Evolutionary conservation across 257 asterid species (phyloP), one percentile per base, ranked within the genome.

Genomic region (Lycium barbarum): DNA sequence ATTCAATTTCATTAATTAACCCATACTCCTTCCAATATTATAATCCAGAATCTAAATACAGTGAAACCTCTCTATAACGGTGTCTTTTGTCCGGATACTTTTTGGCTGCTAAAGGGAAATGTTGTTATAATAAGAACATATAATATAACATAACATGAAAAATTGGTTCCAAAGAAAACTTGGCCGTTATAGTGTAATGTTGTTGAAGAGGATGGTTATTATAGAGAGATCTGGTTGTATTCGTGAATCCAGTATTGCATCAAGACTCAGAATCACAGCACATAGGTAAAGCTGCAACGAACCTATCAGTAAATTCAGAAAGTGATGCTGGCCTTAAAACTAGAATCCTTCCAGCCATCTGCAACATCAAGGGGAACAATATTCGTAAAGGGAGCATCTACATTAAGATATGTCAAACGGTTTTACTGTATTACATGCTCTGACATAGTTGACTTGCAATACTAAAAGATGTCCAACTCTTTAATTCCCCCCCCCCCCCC

Each of bases 261-360:
- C 85, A 73, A 43, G 43, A 83, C 71, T 81, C 49, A 88, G 73
- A 88, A 33, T 51, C 84, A 79, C 59, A 58, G 79, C 54, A 79
- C 38, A 70, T 51, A 79, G 59, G 54, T 81, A 72, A 51, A 71
- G 83, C 84, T 78, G 83, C 68, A 79, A 81, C 85, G 20, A 72
- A 94, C 97, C 96, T 92, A 43, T 92, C 95, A 45, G 97, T 88
- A 84, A 94, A 92, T 88, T 94, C 98, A 81, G 92, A 86, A 65
- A 93, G 91, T 78, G 97, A 90, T 68, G 94, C 83, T 22, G 98
- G 98, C 80, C 88, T 94, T 90, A 92, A 85, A 84, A 94, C 97
- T 83, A 94, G 85, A 86, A 94, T 89, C 89, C 97, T 88, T 82
- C 98, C 98, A 76, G 98, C 96, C 98, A 94, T 93, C 98, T 94